phyloP scores from a whole-genome alignment of 2,329 filamentous ascomycete genomes.

The Anthostomella pinea region DNA sequence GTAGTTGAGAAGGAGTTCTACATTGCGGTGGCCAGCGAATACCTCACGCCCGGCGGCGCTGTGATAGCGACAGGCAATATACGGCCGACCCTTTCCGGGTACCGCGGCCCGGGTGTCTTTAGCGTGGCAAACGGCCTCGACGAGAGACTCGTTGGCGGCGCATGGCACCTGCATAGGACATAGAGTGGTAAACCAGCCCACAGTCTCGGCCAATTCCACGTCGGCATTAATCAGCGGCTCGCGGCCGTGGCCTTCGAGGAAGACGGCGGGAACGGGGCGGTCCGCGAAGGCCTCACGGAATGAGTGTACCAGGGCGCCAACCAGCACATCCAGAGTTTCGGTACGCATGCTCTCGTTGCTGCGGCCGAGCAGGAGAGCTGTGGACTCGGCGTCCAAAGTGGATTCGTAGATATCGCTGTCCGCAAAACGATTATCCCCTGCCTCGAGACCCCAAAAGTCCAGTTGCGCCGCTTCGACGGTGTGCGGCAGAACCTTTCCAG shows the following conservation, averaged over 20 bases:
- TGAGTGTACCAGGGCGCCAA: constrained; percentile 6
- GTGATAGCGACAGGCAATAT: constrained; percentile 37
- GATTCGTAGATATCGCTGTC: neutral
- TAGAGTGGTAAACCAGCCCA: constrained; percentile 17
- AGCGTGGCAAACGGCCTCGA: constrained; percentile 1
- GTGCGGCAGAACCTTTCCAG: neutral
- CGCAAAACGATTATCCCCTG: neutral
- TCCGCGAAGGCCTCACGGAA: constrained; percentile 12
- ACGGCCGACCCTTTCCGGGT: constrained; percentile 36
- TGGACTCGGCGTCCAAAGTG: constrained; percentile 2
- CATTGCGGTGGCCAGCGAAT: constrained; percentile 24
- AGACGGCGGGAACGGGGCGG: constrained; percentile 8
- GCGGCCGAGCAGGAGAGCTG: neutral
- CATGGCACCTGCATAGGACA: no score
- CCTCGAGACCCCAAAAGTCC: constrained; percentile 2
- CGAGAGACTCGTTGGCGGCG: neutral
- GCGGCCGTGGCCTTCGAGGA: constrained; percentile 15
- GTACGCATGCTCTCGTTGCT: constrained; percentile 2
- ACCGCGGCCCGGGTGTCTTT: constrained; percentile 12
- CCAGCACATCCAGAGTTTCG: constrained; percentile 10
- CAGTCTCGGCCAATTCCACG: constrained; percentile 11
- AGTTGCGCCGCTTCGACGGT: neutral
- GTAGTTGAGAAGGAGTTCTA: constrained; percentile 34
- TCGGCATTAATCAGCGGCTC: constrained; percentile 5
- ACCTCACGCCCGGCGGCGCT: constrained; percentile 23